These are phyloP conservation scores for Aspergillus thermomutatus DNA, from an alignment of 2,329 filamentous ascomycete species.

Conservation along the genomic window DNA sequence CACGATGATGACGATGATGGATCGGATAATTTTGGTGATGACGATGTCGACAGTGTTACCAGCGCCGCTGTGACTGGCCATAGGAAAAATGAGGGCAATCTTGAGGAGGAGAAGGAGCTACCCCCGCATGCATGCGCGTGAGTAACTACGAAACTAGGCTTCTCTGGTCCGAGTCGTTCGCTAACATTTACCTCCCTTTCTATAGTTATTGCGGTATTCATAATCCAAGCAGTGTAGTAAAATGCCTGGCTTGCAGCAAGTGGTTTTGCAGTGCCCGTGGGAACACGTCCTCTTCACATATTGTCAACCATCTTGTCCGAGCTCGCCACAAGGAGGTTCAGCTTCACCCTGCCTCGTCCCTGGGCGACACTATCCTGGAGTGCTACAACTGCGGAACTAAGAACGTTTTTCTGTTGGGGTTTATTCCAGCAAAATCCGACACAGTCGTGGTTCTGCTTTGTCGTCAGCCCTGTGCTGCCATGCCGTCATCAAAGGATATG, in stretches of 20 bases:
- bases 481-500: conserved; percentile 97
- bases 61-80: conserved; percentile 77
- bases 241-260: conserved; percentile 91
- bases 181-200: conserved; percentile 8
- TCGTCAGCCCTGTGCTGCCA: conserved; percentile 91
- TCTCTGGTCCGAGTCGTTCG: conserved; percentile 15
- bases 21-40: conserved; percentile 77
- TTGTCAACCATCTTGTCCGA: conserved; percentile 95
- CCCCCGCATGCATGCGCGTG: conserved; percentile 95
- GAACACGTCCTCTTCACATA: conserved; percentile 94
- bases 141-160: conserved; percentile 38
- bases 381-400: conserved; percentile 99
- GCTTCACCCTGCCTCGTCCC: conserved; percentile 84
- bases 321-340: conserved; percentile 98
- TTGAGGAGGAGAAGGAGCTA: conserved; percentile 84
- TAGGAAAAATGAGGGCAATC: conserved; percentile 55
- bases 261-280: conserved; percentile 99
- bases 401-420: conserved; percentile 95
- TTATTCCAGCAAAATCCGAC: conserved; percentile 97
- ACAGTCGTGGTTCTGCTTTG: conserved; percentile 96
- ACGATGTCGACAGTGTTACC: conserved; percentile 72
- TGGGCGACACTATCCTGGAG: conserved; percentile 94
- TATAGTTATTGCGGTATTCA: conserved; percentile 93
- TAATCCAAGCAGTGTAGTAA: conserved; percentile 90
- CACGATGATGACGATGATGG: conserved; percentile 88